Evolutionary conservation across 2,329 filamentous ascomycete species (phyloP).

Genomic region (Elsinoe necatrix): DNA sequence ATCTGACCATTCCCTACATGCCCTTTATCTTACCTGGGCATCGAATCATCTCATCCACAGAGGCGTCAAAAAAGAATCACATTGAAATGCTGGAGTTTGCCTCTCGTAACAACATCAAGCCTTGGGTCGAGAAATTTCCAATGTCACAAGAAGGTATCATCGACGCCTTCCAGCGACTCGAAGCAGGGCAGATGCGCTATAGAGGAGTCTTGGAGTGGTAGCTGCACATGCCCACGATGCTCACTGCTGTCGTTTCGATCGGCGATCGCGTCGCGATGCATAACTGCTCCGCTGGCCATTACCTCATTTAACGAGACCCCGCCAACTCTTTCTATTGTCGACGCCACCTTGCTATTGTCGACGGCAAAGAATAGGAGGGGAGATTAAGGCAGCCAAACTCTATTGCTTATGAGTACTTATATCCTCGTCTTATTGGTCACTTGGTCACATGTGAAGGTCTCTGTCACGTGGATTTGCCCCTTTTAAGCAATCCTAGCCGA

Average conservation of each 20-base stretch:
- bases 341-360: neutral
- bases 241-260: neutral
- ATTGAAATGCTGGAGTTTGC: conserved; percentile 39
- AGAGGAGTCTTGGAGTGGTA: conserved; percentile 31
- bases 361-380: neutral
- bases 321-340: neutral
- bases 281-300: neutral
- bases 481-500: neutral
- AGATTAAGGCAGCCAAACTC: neutral
- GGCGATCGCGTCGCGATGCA: neutral
- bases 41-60: conserved; percentile 27
- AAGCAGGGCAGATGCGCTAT: conserved; percentile 39
- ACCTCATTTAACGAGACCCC: neutral
- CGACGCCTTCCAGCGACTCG: conserved; percentile 34
- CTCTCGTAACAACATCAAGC: conserved; percentile 35
- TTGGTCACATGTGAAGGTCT: neutral
- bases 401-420: neutral
- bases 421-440: neutral
- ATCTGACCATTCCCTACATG: conserved; percentile 28
- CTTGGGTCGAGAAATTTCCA: conserved; percentile 37
- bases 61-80: conserved; percentile 27
- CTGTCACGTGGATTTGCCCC: neutral
- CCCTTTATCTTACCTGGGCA: conserved; percentile 30
- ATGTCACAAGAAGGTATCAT: conserved; percentile 34
- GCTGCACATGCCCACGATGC: neutral